These are phyloP conservation scores for Thuja plicata DNA, from an alignment of 83 land plant species.

Conservation along the genomic window DNA sequence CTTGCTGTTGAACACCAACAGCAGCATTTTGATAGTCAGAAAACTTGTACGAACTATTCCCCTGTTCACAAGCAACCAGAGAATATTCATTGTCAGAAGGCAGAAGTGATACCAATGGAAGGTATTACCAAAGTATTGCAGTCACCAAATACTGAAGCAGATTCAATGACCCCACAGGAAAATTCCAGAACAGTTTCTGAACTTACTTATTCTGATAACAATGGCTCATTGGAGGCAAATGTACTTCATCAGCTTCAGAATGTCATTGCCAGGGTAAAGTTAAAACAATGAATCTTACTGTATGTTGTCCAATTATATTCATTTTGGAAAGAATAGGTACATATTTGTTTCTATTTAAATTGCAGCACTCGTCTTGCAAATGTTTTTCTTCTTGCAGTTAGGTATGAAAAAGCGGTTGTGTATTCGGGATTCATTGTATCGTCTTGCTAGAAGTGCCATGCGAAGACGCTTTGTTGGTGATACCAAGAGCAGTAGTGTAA, in stretches of 20 bases:
- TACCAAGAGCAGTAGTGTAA: conserved; percentile 14
- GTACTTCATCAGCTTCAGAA: conserved; percentile 36
- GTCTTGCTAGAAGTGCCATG: conserved; percentile 61
- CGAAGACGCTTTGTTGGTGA: conserved; percentile 38
- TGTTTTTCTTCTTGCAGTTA: conserved; percentile 34
- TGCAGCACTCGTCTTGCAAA: neutral
- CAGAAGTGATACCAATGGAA: conserved; percentile 14
- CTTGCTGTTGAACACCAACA: conserved; percentile 44
- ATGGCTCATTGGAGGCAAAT: conserved; percentile 27
- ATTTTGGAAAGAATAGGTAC: neutral
- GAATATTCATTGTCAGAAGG: neutral
- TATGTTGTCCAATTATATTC: neutral
- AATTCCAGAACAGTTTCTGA: conserved; percentile 17
- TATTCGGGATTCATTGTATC: conserved; percentile 63
- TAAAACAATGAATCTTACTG: neutral
- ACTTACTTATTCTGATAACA: conserved; percentile 16
- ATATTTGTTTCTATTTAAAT: conserved; percentile 1
- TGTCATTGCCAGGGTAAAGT: conserved; percentile 21
- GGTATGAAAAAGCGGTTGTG: conserved; percentile 49
- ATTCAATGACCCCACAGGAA: conserved; percentile 12
- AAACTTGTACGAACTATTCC: neutral
- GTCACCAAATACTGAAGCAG: conserved; percentile 14
- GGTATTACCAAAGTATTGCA: conserved; percentile 6
- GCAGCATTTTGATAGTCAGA: conserved; percentile 32
- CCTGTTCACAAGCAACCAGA: conserved; percentile 18